Conservation (phyloP, 768 basidiomycete genomes). For the Lactarius trivialis region DNA sequence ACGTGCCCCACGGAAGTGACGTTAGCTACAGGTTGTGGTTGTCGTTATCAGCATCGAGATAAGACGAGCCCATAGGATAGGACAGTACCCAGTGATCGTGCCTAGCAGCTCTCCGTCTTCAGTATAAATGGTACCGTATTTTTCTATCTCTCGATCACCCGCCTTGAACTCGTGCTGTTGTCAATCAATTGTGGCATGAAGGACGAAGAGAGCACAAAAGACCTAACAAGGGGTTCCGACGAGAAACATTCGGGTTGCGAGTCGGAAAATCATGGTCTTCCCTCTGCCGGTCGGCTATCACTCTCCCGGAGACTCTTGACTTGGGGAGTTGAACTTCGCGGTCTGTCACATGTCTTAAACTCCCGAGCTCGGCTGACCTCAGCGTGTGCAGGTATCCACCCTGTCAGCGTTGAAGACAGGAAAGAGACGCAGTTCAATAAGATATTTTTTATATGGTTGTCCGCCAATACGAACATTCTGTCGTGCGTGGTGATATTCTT, state of each 20-base stretch:
- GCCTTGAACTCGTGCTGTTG: neutral
- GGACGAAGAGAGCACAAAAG: neutral
- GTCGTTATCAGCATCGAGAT: neutral
- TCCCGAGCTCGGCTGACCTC: too few relatives aligned
- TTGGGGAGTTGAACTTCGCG: conserved; percentile 32
- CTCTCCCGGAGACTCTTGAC: conserved; percentile 25
- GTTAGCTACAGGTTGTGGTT: too few relatives aligned
- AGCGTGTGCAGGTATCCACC: conserved; percentile 30
- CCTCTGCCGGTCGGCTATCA: neutral
- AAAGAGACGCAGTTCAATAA: conserved; percentile 37
- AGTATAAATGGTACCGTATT: neutral
- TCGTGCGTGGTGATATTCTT: conserved; percentile 27
- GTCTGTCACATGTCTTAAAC: conserved; percentile 18
- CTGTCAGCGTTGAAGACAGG: conserved; percentile 30
- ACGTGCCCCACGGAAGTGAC: neutral
- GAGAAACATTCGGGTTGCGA: neutral
- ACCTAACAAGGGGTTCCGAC: neutral
- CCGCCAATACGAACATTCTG: conserved; percentile 36
- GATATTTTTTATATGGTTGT: conserved; percentile 39
- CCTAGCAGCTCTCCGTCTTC: neutral
- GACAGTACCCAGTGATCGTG: neutral
- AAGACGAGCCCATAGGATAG: neutral
- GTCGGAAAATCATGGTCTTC: neutral
- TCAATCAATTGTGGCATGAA: neutral
- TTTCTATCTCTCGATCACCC: neutral